These are phyloP conservation scores for Camellia granthamiana DNA, from an alignment of 148 eudicot genomes.

Conservation along the genomic window DNA sequence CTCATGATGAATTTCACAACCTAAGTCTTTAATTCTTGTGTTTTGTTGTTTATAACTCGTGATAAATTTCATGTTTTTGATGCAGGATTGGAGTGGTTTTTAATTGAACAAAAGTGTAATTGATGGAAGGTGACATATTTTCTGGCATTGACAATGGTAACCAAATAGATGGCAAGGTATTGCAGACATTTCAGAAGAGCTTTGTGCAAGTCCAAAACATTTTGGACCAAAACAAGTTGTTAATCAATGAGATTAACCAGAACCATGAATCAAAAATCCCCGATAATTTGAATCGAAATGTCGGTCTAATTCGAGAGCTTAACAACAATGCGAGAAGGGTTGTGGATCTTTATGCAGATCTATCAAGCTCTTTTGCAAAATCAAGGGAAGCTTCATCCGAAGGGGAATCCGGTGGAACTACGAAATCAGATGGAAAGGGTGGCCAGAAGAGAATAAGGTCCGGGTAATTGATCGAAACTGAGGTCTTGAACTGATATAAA, in stretches of 20 bases:
- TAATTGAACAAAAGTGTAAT: constrained; percentile 11
- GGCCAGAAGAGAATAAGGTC: constrained; percentile 42
- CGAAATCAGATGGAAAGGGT: constrained; percentile 34
- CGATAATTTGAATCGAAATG: constrained; percentile 38
- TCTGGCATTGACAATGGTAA: constrained; percentile 28
- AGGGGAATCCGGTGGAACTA: constrained; percentile 34
- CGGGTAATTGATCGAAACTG: constrained; percentile 15
- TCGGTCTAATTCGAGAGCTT: constrained; percentile 48
- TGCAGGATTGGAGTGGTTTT: constrained; percentile 14
- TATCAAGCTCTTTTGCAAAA: constrained; percentile 33
- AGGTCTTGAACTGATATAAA: not conserved
- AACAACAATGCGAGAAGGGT: constrained; percentile 47
- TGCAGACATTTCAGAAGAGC: constrained; percentile 39
- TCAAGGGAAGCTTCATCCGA: constrained; percentile 40
- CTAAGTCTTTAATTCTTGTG: not conserved
- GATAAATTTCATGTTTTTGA: not conserved
- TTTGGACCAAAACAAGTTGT: constrained; percentile 47
- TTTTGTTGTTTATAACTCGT: not conserved
- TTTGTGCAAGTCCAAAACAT: constrained; percentile 46
- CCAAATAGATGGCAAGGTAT: constrained; percentile 41
- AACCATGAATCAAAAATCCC: constrained; percentile 50
- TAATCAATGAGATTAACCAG: constrained; percentile 44
- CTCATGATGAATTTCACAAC: too few species aligned
- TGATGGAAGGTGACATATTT: constrained; percentile 44
- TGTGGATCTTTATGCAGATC: constrained; percentile 36